Conservation (phyloP, 2,329 filamentous ascomycete species). For the Ramichloridium luteum region DNA sequence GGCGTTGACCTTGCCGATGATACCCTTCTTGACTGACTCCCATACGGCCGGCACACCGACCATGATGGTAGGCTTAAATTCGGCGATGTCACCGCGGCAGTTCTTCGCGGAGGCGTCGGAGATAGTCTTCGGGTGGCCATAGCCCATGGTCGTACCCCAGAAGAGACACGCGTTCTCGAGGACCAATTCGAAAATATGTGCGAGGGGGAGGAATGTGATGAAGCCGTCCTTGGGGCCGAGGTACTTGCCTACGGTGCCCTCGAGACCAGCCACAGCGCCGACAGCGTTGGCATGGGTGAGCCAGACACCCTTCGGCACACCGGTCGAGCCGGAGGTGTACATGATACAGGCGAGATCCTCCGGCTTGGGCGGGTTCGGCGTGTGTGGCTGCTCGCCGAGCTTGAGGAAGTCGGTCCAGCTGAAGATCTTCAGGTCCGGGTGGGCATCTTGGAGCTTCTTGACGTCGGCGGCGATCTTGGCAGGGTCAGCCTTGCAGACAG, state of each 20-base stretch:
- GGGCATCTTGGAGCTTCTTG: slow-evolving; percentile 36
- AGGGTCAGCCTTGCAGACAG: slow-evolving; percentile 32
- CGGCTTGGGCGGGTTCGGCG: slow-evolving; percentile 55
- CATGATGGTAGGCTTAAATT: slow-evolving; percentile 72
- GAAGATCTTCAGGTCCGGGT: slow-evolving; percentile 37
- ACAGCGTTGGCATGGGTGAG: slow-evolving; percentile 65
- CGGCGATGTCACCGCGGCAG: slow-evolving; percentile 80
- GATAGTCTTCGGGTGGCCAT: slow-evolving; percentile 5
- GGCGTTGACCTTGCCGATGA: slow-evolving; percentile 60
- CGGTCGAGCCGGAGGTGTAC: slow-evolving; percentile 75
- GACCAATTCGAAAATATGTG: slow-evolving; percentile 87
- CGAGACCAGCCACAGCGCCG: slow-evolving; percentile 66
- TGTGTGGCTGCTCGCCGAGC: slow-evolving; percentile 49
- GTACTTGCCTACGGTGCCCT: slow-evolving; percentile 59
- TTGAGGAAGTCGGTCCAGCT: slow-evolving; percentile 42
- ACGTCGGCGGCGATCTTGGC: slow-evolving; percentile 37
- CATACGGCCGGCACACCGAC: slow-evolving; percentile 88
- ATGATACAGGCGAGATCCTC: slow-evolving; percentile 65
- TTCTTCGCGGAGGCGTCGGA: slow-evolving; percentile 63
- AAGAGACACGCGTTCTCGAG: slow-evolving; percentile 79
- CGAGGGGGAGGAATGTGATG: slow-evolving; percentile 80
- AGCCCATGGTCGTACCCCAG: slow-evolving; percentile 54
- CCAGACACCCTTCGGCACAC: slow-evolving; percentile 71
- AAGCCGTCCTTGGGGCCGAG: slow-evolving; percentile 64
- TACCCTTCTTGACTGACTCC: slow-evolving; percentile 89